phyloP scores from a whole-genome alignment of 2,329 filamentous ascomycete species.

The Capronia americana region DNA sequence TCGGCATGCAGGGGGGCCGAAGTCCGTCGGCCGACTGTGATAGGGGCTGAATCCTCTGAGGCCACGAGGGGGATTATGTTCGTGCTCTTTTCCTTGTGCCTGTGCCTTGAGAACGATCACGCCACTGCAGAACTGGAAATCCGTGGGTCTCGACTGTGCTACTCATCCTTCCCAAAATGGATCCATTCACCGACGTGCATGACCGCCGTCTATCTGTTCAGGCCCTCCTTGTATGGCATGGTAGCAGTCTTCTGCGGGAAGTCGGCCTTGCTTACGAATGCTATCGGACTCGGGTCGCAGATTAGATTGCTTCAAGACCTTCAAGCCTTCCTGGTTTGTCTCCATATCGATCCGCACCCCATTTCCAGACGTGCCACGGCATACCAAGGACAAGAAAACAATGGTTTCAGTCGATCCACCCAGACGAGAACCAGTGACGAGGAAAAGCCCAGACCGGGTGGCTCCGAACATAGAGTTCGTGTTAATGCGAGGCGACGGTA shows the following conservation, averaged over 20 bases:
- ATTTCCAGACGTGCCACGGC: neutral
- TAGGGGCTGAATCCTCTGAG: too few species aligned
- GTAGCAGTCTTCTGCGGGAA: neutral
- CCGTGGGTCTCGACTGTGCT: too few species aligned
- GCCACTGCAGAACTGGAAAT: too few species aligned
- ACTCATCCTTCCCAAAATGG: neutral
- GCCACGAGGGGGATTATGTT: too few species aligned
- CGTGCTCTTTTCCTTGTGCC: too few species aligned
- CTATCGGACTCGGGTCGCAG: too few species aligned
- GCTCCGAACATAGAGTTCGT: neutral
- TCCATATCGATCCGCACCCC: neutral
- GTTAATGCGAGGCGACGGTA: neutral
- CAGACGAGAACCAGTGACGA: neutral
- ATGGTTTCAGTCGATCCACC: neutral
- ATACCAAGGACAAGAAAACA: neutral
- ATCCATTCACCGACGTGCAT: neutral
- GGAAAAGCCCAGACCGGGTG: neutral
- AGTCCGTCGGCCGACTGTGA: too few species aligned
- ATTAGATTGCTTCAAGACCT: neutral
- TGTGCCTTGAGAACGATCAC: too few species aligned
- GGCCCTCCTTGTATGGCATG: neutral
- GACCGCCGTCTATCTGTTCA: neutral
- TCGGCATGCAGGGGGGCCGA: too few species aligned
- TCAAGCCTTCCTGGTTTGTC: neutral
- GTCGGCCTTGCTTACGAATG: too few species aligned